Evolutionary conservation across 305 asterid species (phyloP).

Genomic region (Fraxinus nigra): DNA sequence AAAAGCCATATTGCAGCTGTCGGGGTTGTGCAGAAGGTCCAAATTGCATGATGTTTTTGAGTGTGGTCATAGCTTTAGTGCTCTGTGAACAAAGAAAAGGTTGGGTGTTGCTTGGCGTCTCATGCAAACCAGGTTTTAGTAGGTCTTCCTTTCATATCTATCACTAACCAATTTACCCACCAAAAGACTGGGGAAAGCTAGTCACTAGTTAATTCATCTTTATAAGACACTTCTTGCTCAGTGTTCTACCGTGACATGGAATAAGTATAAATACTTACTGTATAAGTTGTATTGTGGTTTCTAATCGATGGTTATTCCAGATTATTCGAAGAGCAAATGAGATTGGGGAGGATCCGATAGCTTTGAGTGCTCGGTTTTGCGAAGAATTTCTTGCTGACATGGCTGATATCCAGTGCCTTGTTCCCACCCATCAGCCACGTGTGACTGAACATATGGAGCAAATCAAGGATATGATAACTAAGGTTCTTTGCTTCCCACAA

Average conservation of each 20-base stretch:
- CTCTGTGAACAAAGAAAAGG: not conserved
- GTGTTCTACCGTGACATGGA: not conserved
- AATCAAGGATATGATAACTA: constrained; percentile 64
- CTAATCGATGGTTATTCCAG: constrained; percentile 35
- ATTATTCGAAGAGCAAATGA: constrained; percentile 85
- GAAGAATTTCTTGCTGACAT: constrained; percentile 75
- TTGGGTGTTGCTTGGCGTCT: not conserved
- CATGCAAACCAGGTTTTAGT: not conserved
- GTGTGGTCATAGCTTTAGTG: not conserved
- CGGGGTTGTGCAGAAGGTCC: not conserved
- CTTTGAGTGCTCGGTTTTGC: constrained; percentile 74
- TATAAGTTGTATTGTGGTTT: constrained; percentile 11
- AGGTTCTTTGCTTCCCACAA: constrained; percentile 39
- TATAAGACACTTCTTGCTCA: not conserved
- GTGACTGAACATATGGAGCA: constrained; percentile 91
- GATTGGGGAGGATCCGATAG: constrained; percentile 62
- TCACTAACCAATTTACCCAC: not conserved
- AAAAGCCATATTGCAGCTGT: not conserved
- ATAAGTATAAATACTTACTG: not conserved
- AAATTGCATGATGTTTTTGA: not conserved
- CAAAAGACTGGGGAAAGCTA: not conserved
- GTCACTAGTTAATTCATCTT: not conserved
- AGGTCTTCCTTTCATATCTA: not conserved
- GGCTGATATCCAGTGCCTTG: constrained; percentile 87
- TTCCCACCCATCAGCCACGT: constrained; percentile 87